Base-by-base conservation (phyloP, 371 early-diverging fungal genomes). In the Zychaea mexicana region DNA sequence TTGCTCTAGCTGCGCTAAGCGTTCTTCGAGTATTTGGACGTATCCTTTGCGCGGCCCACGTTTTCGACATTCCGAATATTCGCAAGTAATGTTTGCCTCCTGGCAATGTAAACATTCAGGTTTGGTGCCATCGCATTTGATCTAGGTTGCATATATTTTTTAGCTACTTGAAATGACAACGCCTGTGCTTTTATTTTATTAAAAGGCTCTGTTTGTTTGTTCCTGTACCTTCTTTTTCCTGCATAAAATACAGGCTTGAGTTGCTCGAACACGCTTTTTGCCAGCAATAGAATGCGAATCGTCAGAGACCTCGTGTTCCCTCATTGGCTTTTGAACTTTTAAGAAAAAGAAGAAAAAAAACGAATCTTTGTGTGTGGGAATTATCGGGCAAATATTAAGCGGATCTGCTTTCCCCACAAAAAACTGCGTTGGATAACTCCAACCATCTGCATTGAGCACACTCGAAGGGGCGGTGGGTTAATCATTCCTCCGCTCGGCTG, bases 1-100 rank as follows among this genome's bases (percentile, higher is more conserved):
- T 57, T 77, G 76, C 65, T 90, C 91, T 58, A 89, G 74, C 59
- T 83, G 84, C 52, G 79, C 86, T 36, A 92, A 73, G 46, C 90
- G 78, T 65, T 82, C 83, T 61, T 92, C 92, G 15, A 92, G 77
- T 26, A 85, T 73, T 55, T 89, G 89, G n/a, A 90, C 90, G 58
- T 90, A 89, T 15, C 93, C 93, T 68, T 91, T 90, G n/a, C 91
- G 86, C 24, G 92, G 93, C 0, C 92, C 92, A n/a, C 93, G 83
- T 66, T 90, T 90, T 60, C 88, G 88, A 60, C 83, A 85, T 22
- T 88, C 85, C 4, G 86, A 79, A 70, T 90, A 94, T 31, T 90
- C 80, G 74, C 96, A 96, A 33, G 70, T 61, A 5, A 80, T 66
- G 9, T 80, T 77, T 21, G 85, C 77, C 58, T 89, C 86, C 28